Percentiles rank a stretch among this genome's conserved stretches.
phyloP scores from a whole-genome alignment of 2,329 filamentous ascomycete genomes.

The Cladosporium sp. region DNA sequence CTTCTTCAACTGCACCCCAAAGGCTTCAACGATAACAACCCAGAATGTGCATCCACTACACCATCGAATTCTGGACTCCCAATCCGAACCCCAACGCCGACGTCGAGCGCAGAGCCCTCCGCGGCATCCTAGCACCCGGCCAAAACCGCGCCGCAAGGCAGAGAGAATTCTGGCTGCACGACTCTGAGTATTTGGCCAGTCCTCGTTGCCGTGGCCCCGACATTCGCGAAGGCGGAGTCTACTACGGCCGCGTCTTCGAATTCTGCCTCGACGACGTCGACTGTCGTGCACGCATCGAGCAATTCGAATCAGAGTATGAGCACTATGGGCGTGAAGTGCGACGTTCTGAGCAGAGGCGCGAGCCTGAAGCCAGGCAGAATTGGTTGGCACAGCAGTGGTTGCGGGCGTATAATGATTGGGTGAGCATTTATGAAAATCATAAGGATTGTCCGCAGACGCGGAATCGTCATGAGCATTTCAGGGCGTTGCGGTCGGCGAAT shows the following conservation, averaged over 20 bases:
- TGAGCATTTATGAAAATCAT: background rate
- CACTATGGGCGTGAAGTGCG: background rate
- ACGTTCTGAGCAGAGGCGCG: background rate
- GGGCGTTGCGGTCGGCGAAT: background rate
- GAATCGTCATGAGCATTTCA: conserved; percentile 4
- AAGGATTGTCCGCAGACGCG: conserved; percentile 13
- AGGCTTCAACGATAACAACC: background rate
- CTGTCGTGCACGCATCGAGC: background rate
- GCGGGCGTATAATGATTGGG: background rate
- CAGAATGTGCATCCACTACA: conserved; percentile 13
- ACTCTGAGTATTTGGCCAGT: background rate
- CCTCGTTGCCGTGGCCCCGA: background rate
- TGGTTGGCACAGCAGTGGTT: conserved; percentile 4
- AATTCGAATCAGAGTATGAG: conserved; percentile 5
- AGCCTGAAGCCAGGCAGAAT: background rate
- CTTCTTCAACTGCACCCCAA: background rate
- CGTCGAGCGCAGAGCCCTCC: background rate
- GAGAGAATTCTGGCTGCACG: background rate
- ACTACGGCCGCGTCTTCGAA: conserved; percentile 3
- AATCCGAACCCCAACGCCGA: background rate
- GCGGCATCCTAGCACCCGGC: background rate
- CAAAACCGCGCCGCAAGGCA: background rate
- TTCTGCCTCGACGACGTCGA: conserved; percentile 8
- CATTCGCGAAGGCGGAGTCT: conserved; percentile 4
- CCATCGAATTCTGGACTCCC: conserved; percentile 9